Evolutionary conservation across 73 alveolate species (phyloP).

Genomic region (Tetrahymena malaccensis): DNA sequence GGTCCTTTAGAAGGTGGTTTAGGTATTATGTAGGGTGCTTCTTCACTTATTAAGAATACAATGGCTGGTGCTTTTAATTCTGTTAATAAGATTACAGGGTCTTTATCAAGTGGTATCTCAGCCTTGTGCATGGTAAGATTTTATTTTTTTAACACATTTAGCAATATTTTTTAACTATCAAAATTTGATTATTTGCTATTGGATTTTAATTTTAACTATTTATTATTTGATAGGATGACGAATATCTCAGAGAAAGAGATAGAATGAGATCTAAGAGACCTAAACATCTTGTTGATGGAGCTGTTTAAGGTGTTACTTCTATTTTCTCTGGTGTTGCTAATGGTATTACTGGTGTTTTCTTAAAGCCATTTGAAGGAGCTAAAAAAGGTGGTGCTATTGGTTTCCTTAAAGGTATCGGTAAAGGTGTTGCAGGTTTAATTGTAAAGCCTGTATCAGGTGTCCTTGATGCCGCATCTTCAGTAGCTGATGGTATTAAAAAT

Average conservation of each 20-base stretch:
- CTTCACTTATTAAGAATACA: slow-evolving; percentile 80
- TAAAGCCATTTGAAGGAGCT: slow-evolving; percentile 83
- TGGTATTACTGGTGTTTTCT: slow-evolving; percentile 93
- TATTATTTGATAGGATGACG: slow-evolving; percentile 42
- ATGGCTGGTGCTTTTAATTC: slow-evolving; percentile 92
- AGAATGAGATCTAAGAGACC: slow-evolving; percentile 85
- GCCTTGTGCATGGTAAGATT: slow-evolving; percentile 53
- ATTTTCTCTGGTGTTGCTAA: slow-evolving; percentile 57
- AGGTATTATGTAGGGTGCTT: slow-evolving; percentile 87
- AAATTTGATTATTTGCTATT: too few species aligned
- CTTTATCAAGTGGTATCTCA: slow-evolving; percentile 78
- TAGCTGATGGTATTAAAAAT: slow-evolving; percentile 92
- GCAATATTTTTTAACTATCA: too few species aligned
- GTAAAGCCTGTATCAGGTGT: slow-evolving; percentile 95
- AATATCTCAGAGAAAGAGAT: slow-evolving; percentile 77
- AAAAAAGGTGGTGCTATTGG: slow-evolving; percentile 83
- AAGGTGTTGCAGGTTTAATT: slow-evolving; percentile 94
- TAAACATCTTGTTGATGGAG: slow-evolving; percentile 81
- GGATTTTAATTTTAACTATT: not conserved
- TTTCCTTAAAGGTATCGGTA: slow-evolving; percentile 80
- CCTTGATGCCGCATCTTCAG: slow-evolving; percentile 84
- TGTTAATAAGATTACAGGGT: slow-evolving; percentile 78
- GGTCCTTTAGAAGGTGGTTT: slow-evolving; percentile 89
- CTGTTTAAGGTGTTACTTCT: slow-evolving; percentile 75
- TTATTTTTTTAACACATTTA: too few species aligned